A percentile compares a stretch with the other conserved stretches of the same genome.
Evolutionary conservation across 768 basidiomycete species (phyloP).

Genomic region (Lactarius vividus): DNA sequence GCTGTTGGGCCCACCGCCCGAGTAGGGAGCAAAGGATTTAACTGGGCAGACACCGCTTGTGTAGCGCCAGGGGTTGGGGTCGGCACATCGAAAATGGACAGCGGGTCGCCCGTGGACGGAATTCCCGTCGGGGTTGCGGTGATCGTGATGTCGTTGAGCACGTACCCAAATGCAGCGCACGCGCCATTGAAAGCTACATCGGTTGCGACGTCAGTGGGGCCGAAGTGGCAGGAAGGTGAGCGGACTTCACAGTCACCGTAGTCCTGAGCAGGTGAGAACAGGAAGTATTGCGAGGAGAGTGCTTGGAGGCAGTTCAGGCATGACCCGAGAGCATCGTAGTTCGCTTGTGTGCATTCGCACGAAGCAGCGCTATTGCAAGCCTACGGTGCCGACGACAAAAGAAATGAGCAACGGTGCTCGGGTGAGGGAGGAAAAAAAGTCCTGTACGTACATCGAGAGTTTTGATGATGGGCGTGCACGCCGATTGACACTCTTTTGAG

Average conservation of each 20-base stretch:
- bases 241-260: constrained; percentile 2
- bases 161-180: not conserved
- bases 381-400: not conserved
- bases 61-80: constrained; percentile 2
- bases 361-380: not conserved
- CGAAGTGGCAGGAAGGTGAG: not conserved
- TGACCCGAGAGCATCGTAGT: not conserved
- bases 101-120: constrained; percentile 2
- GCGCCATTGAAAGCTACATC: not conserved
- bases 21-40: not conserved
- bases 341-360: constrained; percentile 16
- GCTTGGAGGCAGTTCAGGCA: constrained; percentile 10
- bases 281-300: not conserved
- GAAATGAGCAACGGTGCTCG: not conserved
- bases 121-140: constrained; percentile 8
- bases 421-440: not conserved
- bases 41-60: not conserved
- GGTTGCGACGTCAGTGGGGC: not conserved
- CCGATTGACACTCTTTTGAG: constrained; percentile 1
- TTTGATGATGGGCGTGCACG: constrained; percentile 4
- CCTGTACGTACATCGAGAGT: constrained; percentile 1
- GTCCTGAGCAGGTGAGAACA: rapidly evolving
- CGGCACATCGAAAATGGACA: not conserved
- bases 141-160: not conserved
- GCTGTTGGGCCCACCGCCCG: no score